Percentiles rank a stretch among this genome's conserved stretches.
Conservation (phyloP, 176 grass and related monocot species). For the Chrysopogon serrulatus region DNA sequence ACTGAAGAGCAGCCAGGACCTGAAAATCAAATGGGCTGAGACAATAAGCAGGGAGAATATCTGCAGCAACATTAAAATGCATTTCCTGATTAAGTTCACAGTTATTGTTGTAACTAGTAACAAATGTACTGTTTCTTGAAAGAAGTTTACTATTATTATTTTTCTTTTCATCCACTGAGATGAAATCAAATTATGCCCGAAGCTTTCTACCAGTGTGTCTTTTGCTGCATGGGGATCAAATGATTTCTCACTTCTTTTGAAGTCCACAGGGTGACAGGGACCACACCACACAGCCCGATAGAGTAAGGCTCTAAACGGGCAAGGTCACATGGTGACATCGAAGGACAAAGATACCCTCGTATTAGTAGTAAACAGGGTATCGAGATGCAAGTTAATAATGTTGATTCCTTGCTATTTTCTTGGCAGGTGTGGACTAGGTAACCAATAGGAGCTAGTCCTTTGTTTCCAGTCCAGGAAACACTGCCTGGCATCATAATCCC, state of each 20-base stretch:
- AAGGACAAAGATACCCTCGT: constrained; percentile 24
- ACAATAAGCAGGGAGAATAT: neutral
- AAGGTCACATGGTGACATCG: constrained; percentile 32
- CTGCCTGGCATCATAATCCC: constrained; percentile 23
- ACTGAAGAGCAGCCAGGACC: constrained; percentile 93
- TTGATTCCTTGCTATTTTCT: neutral
- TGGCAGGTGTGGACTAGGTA: constrained; percentile 16
- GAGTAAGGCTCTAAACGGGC: constrained; percentile 6
- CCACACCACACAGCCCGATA: constrained; percentile 33
- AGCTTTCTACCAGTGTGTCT: neutral
- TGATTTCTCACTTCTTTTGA: constrained; percentile 18
- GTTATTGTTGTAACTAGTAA: neutral
- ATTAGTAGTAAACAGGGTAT: neutral
- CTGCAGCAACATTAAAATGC: neutral
- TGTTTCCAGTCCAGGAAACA: constrained; percentile 36
- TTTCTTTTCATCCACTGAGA: neutral
- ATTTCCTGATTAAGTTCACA: neutral
- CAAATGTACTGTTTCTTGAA: neutral
- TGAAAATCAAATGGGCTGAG: constrained; percentile 18
- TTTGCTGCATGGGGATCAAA: constrained; percentile 16
- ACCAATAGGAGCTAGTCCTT: constrained; percentile 3
- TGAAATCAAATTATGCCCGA: neutral
- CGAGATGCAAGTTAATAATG: constrained; percentile 11
- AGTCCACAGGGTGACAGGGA: constrained; percentile 14
- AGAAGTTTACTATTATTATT: neutral